phyloP scores from a whole-genome alignment of 129 eudicot genomes.

The Pseudognaphalium luteoalbum region DNA sequence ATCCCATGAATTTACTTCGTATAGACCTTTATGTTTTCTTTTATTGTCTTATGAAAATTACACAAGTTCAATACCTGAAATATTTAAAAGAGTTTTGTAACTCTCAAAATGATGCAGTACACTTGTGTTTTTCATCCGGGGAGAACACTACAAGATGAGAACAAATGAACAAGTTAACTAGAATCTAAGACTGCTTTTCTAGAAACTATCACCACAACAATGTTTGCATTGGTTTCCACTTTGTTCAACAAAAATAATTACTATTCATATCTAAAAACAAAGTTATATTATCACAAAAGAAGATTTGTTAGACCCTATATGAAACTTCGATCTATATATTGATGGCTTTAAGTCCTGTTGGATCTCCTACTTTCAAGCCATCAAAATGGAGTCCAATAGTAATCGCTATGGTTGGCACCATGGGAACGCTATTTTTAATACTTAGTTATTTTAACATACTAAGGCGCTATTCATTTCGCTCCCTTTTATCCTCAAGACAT shows the following conservation, averaged over 20 bases:
- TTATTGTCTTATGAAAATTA: neutral
- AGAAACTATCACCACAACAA: slow-evolving; percentile 37
- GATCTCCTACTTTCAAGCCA: slow-evolving; percentile 34
- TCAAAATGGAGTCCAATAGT: slow-evolving; percentile 53
- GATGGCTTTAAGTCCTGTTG: slow-evolving; percentile 43
- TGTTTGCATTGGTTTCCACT: slow-evolving; percentile 30
- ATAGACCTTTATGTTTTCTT: neutral
- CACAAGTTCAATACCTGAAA: neutral
- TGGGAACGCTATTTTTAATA: slow-evolving; percentile 51
- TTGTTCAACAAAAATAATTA: slow-evolving; percentile 22
- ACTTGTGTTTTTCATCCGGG: too few relatives aligned
- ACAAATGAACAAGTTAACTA: slow-evolving; percentile 5
- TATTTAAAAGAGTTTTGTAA: neutral
- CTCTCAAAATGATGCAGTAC: neutral
- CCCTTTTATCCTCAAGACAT: slow-evolving; percentile 24
- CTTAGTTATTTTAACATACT: slow-evolving; percentile 52
- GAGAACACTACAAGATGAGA: slow-evolving; percentile 15
- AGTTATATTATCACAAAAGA: slow-evolving; percentile 19
- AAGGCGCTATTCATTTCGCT: slow-evolving; percentile 29
- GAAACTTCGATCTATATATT: slow-evolving; percentile 7
- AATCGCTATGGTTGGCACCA: slow-evolving; percentile 40
- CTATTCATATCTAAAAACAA: slow-evolving; percentile 6
- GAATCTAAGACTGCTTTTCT: slow-evolving; percentile 1
- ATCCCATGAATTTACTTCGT: neutral
- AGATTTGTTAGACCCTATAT: slow-evolving; percentile 10